Evolutionary conservation across 495 filamentous ascomycete genomes (phyloP).

Genomic region (Penicillium verhagenii): DNA sequence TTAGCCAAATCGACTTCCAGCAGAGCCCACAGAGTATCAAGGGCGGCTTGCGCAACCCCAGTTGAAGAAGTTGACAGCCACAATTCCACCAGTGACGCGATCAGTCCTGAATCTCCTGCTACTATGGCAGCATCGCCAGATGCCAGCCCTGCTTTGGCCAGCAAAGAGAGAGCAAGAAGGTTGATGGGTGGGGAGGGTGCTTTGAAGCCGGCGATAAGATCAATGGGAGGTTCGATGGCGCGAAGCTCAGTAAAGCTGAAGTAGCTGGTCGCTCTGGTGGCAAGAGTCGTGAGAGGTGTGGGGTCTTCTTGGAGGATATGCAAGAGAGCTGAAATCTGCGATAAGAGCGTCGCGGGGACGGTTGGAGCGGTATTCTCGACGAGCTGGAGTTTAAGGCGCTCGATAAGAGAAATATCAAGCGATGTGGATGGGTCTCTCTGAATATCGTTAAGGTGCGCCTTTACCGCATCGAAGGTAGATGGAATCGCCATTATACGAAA

Average conservation of each 20-base stretch:
- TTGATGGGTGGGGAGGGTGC: constrained; percentile 66
- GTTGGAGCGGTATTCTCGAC: constrained; percentile 33
- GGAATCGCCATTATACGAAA: constrained; percentile 37
- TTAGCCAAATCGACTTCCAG: constrained; percentile 62
- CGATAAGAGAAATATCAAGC: constrained; percentile 38
- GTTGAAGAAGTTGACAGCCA: constrained; percentile 73
- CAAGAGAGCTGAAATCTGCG: constrained; percentile 46
- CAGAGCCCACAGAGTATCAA: constrained; percentile 64
- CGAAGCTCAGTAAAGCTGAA: constrained; percentile 47
- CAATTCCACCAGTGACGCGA: constrained; percentile 59
- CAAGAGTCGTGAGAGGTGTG: constrained; percentile 46
- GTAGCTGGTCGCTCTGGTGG: constrained; percentile 33
- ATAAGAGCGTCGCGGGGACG: constrained; percentile 42
- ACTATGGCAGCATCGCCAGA: constrained; percentile 67
- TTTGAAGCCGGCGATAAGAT: constrained; percentile 52
- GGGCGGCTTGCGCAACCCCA: constrained; percentile 69
- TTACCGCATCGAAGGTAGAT: constrained; percentile 38
- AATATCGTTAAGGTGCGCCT: constrained; percentile 36
- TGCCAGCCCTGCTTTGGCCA: constrained; percentile 65
- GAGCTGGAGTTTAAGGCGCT: constrained; percentile 43
- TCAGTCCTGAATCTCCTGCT: constrained; percentile 59
- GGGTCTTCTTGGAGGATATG: constrained; percentile 52
- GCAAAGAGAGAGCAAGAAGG: constrained; percentile 63
- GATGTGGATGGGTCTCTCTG: constrained; percentile 34
- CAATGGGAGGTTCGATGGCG: constrained; percentile 43